A percentile compares a stretch with the other conserved stretches of the same genome.
Conservation (phyloP, 257 asterid species). For the Solanum sitiens region DNA sequence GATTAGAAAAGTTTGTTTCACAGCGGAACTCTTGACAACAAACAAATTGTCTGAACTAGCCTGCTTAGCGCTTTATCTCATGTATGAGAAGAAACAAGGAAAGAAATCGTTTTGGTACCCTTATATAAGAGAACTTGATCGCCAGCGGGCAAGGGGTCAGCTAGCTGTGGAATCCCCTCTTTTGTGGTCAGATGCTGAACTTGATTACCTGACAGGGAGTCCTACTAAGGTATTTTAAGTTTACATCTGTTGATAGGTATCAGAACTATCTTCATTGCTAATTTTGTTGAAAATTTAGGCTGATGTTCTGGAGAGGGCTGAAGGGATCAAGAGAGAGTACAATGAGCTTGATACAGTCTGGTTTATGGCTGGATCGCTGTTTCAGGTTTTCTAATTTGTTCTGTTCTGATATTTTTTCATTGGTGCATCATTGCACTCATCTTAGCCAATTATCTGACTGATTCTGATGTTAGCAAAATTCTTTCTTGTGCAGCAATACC, state of each 20-base stretch:
- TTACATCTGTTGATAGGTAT: conserved; percentile 5
- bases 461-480: conserved; percentile 5
- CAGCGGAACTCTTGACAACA: conserved; percentile 97
- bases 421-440: neutral
- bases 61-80: conserved; percentile 88
- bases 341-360: conserved; percentile 97
- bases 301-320: conserved; percentile 74
- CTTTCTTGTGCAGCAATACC: conserved; percentile 72
- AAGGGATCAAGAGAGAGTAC: conserved; percentile 90
- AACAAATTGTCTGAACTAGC: conserved; percentile 93
- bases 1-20: conserved; percentile 5
- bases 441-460: neutral
- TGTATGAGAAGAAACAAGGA: conserved; percentile 99
- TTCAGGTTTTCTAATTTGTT: conserved; percentile 43
- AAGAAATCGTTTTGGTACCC: conserved; percentile 93
- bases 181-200: conserved; percentile 86
- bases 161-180: conserved; percentile 97
- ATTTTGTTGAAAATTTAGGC: conserved; percentile 36
- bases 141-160: conserved; percentile 97
- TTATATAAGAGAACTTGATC: conserved; percentile 89
- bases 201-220: conserved; percentile 82
- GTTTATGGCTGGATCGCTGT: conserved; percentile 99
- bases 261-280: neutral
- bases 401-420: neutral
- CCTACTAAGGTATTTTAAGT: conserved; percentile 68